Conservation (phyloP, 2,329 filamentous ascomycete genomes). For the Colletotrichum sp. region DNA sequence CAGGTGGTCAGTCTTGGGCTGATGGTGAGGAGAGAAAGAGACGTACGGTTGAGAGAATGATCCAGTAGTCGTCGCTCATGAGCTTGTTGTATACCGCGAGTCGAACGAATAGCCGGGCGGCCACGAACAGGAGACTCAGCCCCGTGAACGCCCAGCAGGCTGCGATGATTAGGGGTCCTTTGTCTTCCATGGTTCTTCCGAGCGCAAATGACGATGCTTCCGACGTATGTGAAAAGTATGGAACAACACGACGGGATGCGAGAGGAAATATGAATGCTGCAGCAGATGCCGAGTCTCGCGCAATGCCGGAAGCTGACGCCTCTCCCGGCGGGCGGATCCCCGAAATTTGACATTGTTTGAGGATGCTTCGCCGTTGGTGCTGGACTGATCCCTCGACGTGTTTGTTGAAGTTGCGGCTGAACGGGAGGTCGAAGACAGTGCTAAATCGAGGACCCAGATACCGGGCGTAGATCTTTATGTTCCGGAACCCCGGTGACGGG, state of each 20-base stretch:
- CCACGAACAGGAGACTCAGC: conserved; percentile 19
- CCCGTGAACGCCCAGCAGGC: conserved; percentile 23
- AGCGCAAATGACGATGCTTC: not conserved
- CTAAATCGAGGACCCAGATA: not conserved
- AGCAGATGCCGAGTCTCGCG: not conserved
- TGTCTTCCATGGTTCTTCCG: conserved; percentile 12
- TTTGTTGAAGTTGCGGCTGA: not conserved
- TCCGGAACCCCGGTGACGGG: not conserved
- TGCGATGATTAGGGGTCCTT: conserved; percentile 20
- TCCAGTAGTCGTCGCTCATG: conserved; percentile 23
- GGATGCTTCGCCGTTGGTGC: not conserved
- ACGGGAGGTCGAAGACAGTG: not conserved
- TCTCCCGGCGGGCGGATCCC: not conserved
- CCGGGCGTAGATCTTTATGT: not conserved
- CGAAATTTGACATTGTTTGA: not conserved
- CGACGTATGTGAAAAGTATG: not conserved
- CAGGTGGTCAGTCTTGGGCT: not conserved
- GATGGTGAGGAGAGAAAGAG: too few relatives aligned
- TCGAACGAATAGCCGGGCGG: conserved; percentile 18
- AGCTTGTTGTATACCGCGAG: conserved; percentile 14
- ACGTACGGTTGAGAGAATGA: conserved; percentile 1
- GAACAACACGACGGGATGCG: not conserved
- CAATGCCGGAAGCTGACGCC: not conserved
- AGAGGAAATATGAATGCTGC: not conserved
- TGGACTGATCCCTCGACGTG: not conserved